These are phyloP conservation scores for Fusarium staphyleae DNA, from an alignment of 2,329 filamentous ascomycete genomes.

Conservation along the genomic window DNA sequence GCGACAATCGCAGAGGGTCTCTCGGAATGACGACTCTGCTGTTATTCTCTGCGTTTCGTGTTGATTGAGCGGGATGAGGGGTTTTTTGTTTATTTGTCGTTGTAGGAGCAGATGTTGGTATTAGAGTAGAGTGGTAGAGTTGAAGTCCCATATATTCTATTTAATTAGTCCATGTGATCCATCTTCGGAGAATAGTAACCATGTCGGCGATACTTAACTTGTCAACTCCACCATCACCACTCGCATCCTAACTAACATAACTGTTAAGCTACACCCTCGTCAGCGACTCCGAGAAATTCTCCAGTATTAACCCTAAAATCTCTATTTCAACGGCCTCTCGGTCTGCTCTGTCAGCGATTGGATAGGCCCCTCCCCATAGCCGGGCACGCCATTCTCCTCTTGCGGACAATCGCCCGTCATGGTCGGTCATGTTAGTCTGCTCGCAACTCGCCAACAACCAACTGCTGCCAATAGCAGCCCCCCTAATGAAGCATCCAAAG, in stretches of 20 bases:
- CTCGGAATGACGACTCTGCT: background rate
- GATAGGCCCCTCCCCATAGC: conserved; percentile 5
- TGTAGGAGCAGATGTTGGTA: rapidly evolving
- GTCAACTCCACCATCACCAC: background rate
- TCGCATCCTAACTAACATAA: too few relatives aligned
- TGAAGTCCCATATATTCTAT: too few relatives aligned
- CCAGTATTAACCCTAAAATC: background rate
- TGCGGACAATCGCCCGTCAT: conserved; percentile 18
- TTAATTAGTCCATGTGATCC: background rate
- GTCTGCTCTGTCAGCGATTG: conserved; percentile 36
- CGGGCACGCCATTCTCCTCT: conserved; percentile 35
- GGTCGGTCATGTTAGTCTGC: conserved; percentile 15
- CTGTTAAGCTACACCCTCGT: too few relatives aligned
- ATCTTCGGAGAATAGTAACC: background rate
- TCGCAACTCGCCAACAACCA: background rate
- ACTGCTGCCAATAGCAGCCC: conserved; percentile 8
- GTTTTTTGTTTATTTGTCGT: rapidly evolving
- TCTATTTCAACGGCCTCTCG: conserved; percentile 24
- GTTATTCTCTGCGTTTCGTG: background rate
- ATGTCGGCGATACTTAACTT: background rate
- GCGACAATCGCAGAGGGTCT: background rate
- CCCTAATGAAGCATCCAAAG: background rate
- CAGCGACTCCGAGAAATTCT: background rate
- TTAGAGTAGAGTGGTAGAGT: too few relatives aligned
- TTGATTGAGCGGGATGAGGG: too few relatives aligned